phyloP scores from a whole-genome alignment of 306 rosid genomes.

The Trifolium repens region DNA sequence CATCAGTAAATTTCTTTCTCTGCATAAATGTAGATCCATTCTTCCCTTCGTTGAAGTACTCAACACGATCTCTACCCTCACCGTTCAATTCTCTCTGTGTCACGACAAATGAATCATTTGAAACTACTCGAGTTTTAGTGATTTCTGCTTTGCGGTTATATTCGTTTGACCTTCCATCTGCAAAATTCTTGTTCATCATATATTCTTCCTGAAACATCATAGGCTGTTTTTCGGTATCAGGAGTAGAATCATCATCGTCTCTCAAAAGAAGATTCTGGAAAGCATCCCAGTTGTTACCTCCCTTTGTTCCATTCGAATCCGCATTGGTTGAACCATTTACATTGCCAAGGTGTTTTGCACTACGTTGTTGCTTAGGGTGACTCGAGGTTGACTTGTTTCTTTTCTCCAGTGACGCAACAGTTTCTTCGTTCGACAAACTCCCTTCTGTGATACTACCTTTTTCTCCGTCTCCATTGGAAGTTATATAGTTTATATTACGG shows the following conservation, averaged over 20 bases:
- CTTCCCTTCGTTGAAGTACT: slow-evolving; percentile 61
- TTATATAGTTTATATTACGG: slow-evolving; percentile 94
- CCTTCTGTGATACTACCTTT: slow-evolving; percentile 69
- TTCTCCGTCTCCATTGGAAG: slow-evolving; percentile 81
- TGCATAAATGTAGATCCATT: slow-evolving; percentile 48
- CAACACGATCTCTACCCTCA: slow-evolving; percentile 42
- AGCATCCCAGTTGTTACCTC: slow-evolving; percentile 76
- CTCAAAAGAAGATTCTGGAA: slow-evolving; percentile 89
- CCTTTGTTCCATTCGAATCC: slow-evolving; percentile 55
- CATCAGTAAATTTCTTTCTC: slow-evolving; percentile 55
- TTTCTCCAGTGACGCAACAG: slow-evolving; percentile 81
- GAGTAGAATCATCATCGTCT: slow-evolving; percentile 60
- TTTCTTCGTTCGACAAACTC: slow-evolving; percentile 72
- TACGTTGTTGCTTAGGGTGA: slow-evolving; percentile 59
- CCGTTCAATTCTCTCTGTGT: slow-evolving; percentile 47
- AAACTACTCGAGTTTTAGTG: slow-evolving; percentile 51
- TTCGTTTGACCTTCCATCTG: slow-evolving; percentile 52
- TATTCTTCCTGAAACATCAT: slow-evolving; percentile 57
- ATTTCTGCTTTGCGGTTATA: slow-evolving; percentile 48
- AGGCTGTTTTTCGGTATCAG: slow-evolving; percentile 46
- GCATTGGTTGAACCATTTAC: slow-evolving; percentile 48
- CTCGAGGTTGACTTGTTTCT: slow-evolving; percentile 64
- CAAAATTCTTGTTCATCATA: slow-evolving; percentile 45
- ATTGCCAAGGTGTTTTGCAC: slow-evolving; percentile 41
- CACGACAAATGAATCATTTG: slow-evolving; percentile 74